These are phyloP conservation scores for Trichoderma harzianum DNA, from an alignment of 2,329 filamentous ascomycete genomes.

Conservation along the genomic window DNA sequence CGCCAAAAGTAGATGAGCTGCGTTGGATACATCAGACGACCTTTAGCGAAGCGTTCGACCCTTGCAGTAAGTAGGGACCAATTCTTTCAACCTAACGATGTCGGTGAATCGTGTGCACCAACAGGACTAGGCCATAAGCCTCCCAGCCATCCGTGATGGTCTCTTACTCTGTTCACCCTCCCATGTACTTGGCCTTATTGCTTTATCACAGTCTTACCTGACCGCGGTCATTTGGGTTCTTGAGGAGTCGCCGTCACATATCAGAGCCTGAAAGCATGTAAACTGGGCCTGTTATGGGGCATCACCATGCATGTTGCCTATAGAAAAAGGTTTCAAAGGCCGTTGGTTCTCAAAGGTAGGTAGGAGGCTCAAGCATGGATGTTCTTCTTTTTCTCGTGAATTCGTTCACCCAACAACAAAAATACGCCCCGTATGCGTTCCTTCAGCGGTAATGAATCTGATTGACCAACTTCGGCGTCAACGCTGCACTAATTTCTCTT, in stretches of 20 bases:
- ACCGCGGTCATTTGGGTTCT: neutral
- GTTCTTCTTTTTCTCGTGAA: neutral
- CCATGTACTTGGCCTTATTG: neutral
- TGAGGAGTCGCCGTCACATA: neutral
- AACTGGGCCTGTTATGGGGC: neutral
- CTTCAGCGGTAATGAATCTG: neutral
- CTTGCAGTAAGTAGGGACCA: conserved; percentile 8
- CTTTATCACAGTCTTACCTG: neutral
- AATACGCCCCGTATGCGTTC: neutral
- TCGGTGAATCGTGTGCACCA: neutral
- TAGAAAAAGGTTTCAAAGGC: neutral
- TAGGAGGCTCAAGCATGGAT: neutral
- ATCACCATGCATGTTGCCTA: neutral
- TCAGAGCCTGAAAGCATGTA: neutral
- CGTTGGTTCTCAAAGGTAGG: neutral
- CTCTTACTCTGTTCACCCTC: conserved; percentile 8
- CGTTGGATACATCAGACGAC: neutral
- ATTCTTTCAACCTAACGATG: neutral
- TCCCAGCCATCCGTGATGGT: neutral
- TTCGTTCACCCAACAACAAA: neutral
- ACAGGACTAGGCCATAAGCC: neutral
- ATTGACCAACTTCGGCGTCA: conserved; percentile 3
- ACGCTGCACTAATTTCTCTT: neutral
- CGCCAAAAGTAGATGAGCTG: neutral
- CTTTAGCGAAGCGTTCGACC: neutral